Evolutionary conservation across 768 basidiomycete genomes (phyloP), one percentile per base, ranked within the genome.

Genomic region (Pleurotus pulmonarius): DNA sequence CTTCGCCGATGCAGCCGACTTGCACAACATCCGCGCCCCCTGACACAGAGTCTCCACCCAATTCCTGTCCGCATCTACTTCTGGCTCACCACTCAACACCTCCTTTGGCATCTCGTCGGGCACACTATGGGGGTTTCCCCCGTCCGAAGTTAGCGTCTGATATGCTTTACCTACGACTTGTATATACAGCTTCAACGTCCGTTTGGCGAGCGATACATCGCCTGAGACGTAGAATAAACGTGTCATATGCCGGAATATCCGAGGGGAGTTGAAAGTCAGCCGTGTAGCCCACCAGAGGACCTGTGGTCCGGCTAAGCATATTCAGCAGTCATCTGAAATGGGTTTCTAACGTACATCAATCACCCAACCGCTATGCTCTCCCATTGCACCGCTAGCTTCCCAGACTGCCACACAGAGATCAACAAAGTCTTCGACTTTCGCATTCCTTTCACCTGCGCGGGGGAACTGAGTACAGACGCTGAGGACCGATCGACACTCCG

Each of bases 251-350:
- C 95, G 86, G 55, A 92, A 81, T 6, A 98, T 74, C 7, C 86
- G 83, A 58, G 88, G 88, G 0, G 92, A 95, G 65, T 97, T 94
- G 77, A 98, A 97, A 0, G 96, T 98, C 18, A 94, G 80, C 18
- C 88, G 85, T 7, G 93, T 94, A 1, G 93, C 89, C 93, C 93
- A 94, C 90, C 93, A 96, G 1, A 98, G 79, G 18, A 93, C 81
- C 90, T 91, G 67, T 34, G 46, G 41, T 49, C 29, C 29, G 3
- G 29, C 29, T 34, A 11, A 34, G 29, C 5, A 22, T 16, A 24
- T 39, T 56, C 47, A 57, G 29, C 53, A 25, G 26, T 18, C 26
- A 24, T 54, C n/a, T n/a, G 26, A 9, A 16, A 47, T 20, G 46
- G 47, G 44, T 54, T 46, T 12, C 40, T 55, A 20, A 83, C 87